These are phyloP conservation scores for Pythium myriotylum DNA, from an alignment of 352 stramenopile species.

Conservation along the genomic window DNA sequence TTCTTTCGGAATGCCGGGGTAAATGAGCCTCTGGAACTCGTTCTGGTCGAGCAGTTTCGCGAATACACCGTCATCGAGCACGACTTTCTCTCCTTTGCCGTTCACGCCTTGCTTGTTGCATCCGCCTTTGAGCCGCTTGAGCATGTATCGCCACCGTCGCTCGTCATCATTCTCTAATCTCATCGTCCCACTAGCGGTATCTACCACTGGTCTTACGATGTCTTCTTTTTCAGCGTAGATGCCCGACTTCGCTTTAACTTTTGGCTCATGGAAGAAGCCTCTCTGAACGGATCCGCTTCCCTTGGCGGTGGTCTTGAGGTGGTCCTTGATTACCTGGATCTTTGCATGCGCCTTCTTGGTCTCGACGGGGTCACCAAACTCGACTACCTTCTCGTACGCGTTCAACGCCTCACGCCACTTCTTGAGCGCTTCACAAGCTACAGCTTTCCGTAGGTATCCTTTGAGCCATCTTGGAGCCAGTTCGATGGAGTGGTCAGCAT, in stretches of 20 bases:
- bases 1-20: conserved; percentile 72
- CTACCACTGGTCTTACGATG: conserved; percentile 32
- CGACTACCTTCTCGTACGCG: conserved; percentile 75
- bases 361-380: conserved; percentile 57
- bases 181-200: conserved; percentile 21
- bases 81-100: conserved; percentile 52
- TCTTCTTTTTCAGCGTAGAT: conserved; percentile 74
- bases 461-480: conserved; percentile 92
- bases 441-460: conserved; percentile 90
- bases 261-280: conserved; percentile 46
- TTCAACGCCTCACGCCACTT: conserved; percentile 62
- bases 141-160: conserved; percentile 66
- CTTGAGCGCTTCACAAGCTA: conserved; percentile 71
- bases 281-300: conserved; percentile 32
- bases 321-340: conserved; percentile 18
- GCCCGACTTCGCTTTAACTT: conserved; percentile 30
- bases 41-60: conserved; percentile 62
- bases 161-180: conserved; percentile 38
- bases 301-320: conserved; percentile 3
- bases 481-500: conserved; percentile 81
- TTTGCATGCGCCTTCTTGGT: conserved; percentile 55
- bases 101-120: conserved; percentile 62
- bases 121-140: conserved; percentile 58
- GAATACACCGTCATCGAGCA: conserved; percentile 83
- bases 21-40: conserved; percentile 81